phyloP scores from a whole-genome alignment of 2,329 filamentous ascomycete genomes.

The Bipolaris gigantea region DNA sequence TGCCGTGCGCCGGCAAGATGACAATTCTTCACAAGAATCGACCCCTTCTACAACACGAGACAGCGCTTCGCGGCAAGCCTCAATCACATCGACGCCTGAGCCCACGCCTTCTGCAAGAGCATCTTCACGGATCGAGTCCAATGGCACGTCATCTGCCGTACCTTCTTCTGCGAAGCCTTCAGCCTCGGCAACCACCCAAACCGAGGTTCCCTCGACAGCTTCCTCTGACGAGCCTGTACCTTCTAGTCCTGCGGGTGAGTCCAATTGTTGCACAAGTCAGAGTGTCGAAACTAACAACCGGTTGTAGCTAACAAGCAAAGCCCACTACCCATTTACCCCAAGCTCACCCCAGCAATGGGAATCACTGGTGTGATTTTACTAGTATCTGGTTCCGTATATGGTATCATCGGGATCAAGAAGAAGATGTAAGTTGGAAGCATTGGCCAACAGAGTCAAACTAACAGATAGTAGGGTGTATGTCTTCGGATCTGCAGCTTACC shows the following conservation, averaged over 20 bases:
- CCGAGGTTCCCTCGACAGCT: slow-evolving; percentile 22
- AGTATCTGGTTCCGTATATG: slow-evolving; percentile 68
- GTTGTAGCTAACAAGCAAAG: slow-evolving; percentile 16
- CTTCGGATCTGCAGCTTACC: slow-evolving; percentile 76
- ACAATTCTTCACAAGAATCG: slow-evolving; percentile 18
- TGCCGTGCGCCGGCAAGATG: slow-evolving; percentile 39
- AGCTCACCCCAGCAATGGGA: slow-evolving; percentile 77
- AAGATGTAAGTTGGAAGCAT: slow-evolving; percentile 53
- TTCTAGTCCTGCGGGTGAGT: slow-evolving; percentile 25
- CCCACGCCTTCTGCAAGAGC: slow-evolving; percentile 14
- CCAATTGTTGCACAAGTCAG: not conserved
- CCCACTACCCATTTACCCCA: slow-evolving; percentile 69
- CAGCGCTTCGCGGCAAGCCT: slow-evolving; percentile 15
- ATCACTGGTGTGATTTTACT: slow-evolving; percentile 79
- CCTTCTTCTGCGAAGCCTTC: slow-evolving; percentile 18
- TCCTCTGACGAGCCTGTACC: slow-evolving; percentile 20
- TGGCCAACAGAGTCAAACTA: slow-evolving; percentile 8
- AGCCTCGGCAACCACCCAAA: slow-evolving; percentile 14
- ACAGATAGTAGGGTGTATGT: slow-evolving; percentile 40
- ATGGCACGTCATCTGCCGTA: slow-evolving; percentile 16
- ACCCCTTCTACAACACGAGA: slow-evolving; percentile 16
- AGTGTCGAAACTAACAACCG: not conserved
- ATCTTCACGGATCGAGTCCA: slow-evolving; percentile 17
- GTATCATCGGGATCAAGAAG: slow-evolving; percentile 81
- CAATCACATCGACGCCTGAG: slow-evolving; percentile 16